Base-by-base conservation (phyloP, 129 eudicot species). In the Saussurea involucrata region DNA sequence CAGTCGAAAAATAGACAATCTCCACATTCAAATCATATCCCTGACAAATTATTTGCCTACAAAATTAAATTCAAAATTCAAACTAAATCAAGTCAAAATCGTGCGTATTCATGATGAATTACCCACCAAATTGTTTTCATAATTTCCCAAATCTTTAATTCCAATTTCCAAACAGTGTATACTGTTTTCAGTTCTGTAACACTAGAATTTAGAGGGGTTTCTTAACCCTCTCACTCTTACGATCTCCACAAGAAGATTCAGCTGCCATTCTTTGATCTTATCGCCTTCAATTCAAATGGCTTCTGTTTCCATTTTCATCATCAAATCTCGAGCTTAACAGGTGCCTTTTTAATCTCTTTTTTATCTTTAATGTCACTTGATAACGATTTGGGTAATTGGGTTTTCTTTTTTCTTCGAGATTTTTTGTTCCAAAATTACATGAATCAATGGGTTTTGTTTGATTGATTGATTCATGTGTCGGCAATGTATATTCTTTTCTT, bases 401-500 rank as follows among this genome's bases (percentile, higher is more conserved):
- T 66, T 6, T 76, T 53, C 33, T 6, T 44, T 76, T 36, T 34
- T 75, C 24, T 63, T 63, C 37, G 21, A 31, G 60, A 31, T 11
- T 44, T 46, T 49, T 63, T 21, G 69, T 21, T 31, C 21, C 13
- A 9, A 9, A 57, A 20, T 34, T 40, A 20, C 73, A 44, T 17
- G 64, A 46, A 31, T 2, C 11, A 25, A 9, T 46, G 66, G 73
- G 58, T 64, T 80, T 34, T 73, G 65, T 6, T 73, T 80, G 64
- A 73, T 53, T 80, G 72, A 18, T 80, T 80, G 80, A 68, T 74
- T 80, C 71, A 67, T 68, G 15, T 80, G 63, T 68, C 15, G 75
- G 80, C 80, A 80, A 80, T 44, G 84, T 46, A 80, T 80, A 74
- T 80, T 74, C 84, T 68, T 80, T 80, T 58, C 80, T 55, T 80